Base-by-base conservation (phyloP, 2,329 filamentous ascomycete species). In the Fusarium pseudoanthophilum region DNA sequence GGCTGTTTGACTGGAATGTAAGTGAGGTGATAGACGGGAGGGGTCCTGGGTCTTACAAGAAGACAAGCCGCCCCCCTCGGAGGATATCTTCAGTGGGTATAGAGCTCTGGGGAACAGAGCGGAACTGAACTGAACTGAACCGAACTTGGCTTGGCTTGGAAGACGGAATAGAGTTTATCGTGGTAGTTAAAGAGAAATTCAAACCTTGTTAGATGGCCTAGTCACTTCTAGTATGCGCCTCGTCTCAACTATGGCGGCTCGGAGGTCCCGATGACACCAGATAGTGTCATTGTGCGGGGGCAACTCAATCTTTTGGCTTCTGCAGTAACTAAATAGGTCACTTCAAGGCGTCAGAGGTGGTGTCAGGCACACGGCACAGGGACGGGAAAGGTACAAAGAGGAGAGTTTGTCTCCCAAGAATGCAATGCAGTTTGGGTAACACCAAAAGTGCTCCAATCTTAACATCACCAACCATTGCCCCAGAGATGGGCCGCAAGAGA, bases 391-490 rank as follows among this genome's bases (percentile, higher is more conserved):
- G 63, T 66, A 52, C 61, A 67, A 64, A 39, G 62, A 60, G 42
- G 64, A 63, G 66, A 67, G 70, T 73, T 73, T 73, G 71, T 28
- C 55, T 51, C 48, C 56, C 46, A 71, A 67, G 56, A 58, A 67
- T 71, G 61, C 66, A 49, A 67, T 71, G 66, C 61, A 48, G 51
- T 56, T 61, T 74, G 67, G 71, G 67, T 69, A 39, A 74, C 71
- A 72, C 71, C 53, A 67, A 36, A 58, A 51, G 56, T 34, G 70
- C 48, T 40, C 55, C 36, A 55, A 48, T 56, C 40, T 59, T 59
- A 21, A 56, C 37, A 60, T 32, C 46, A 53, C 46, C 48, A 61
- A 34, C 56, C 53, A 59, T 34, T 32, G 14, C 28, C 24, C 34
- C 37, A 66, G 39, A 53, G 63, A 69, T 21, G 60, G 26, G 45